Base-by-base conservation (phyloP, 352 stramenopile genomes). In the Phytophthora litchii region DNA sequence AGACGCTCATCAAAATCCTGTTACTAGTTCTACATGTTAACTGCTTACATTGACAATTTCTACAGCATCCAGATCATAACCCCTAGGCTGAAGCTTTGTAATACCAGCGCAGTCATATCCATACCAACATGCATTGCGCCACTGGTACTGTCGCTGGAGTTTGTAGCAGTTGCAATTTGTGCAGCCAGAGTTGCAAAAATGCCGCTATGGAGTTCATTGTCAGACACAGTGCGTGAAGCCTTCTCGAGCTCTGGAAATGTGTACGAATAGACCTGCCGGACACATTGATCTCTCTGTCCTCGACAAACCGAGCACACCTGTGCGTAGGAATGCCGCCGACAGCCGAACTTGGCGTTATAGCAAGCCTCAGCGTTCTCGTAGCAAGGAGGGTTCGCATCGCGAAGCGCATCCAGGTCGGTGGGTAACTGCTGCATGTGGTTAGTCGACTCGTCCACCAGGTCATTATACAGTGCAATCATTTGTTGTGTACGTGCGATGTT, bases 381-480 rank as follows among this genome's bases (percentile, higher is more conserved):
- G 58, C 82, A 91, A 36, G 73, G 68, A 29, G 82, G 82, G 47
- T 91, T 90, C 17, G 57, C 40, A 1, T 70, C 60, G 4, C 72
- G 71, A 34, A 91, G 21, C 1, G 52, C 53, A 11, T 71, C 54
- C 14, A 88, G 40, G 23, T 88, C 64, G 2, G 50, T 64, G 5
- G 79, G 79, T 41, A 91, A 54, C 19, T 54, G 53, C 32, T 60
- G 57, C 80, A 90, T 88, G 38, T 70, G 66, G 21, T 69, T 68
- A 2, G 44, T 41, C 2, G 35, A 31, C 3, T 69, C 54, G 21
- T 60, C 49, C 29, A 49, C 63, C 16, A 67, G 43, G 2, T 49
- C 49, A 47, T 88, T 86, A 70, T 89, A 91, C 40, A 72, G 57
- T 12, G 67, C 60, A 48, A 89, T 83, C 73, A 89, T 82, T 17